These are phyloP conservation scores for Tulasnella calospora DNA, from an alignment of 768 basidiomycete species.

Conservation along the genomic window DNA sequence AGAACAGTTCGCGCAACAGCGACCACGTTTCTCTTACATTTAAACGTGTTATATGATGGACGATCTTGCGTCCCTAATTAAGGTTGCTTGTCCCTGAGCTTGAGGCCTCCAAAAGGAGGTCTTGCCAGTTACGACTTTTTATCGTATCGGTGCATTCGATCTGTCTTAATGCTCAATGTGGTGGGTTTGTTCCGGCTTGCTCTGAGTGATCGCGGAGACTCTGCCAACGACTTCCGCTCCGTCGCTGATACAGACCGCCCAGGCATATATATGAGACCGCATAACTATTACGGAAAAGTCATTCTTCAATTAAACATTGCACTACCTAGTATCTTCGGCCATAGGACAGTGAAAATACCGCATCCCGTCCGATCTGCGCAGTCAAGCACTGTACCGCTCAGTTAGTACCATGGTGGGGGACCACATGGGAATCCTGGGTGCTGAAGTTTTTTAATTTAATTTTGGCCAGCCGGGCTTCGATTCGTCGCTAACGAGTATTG, in stretches of 20 bases:
- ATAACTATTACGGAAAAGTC: neutral
- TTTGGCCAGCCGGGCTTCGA: too few species aligned
- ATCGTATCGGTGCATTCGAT: too few species aligned
- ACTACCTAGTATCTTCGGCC: neutral
- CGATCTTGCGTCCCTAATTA: too few species aligned
- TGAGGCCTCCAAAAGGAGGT: too few species aligned
- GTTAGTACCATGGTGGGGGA: constrained; percentile 9
- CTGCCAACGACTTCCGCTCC: neutral
- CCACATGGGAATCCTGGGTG: constrained; percentile 11
- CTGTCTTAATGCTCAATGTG: neutral
- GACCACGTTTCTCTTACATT: too few species aligned
- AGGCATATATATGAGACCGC: neutral
- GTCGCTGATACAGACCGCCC: too few species aligned
- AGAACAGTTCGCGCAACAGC: too few species aligned
- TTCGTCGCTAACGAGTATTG: too few species aligned
- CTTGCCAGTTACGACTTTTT: too few species aligned
- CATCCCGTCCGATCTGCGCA: constrained; percentile 11
- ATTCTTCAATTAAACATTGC: neutral
- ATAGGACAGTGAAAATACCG: constrained; percentile 12
- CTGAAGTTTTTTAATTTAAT: neutral
- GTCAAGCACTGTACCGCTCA: constrained; percentile 11
- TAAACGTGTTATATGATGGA: too few species aligned
- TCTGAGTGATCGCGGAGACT: neutral
- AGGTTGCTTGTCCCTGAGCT: too few species aligned
- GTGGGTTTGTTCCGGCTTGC: neutral